phyloP scores from a whole-genome alignment of 1,139 yeast species.

The Eremothecium sinecaudum region DNA sequence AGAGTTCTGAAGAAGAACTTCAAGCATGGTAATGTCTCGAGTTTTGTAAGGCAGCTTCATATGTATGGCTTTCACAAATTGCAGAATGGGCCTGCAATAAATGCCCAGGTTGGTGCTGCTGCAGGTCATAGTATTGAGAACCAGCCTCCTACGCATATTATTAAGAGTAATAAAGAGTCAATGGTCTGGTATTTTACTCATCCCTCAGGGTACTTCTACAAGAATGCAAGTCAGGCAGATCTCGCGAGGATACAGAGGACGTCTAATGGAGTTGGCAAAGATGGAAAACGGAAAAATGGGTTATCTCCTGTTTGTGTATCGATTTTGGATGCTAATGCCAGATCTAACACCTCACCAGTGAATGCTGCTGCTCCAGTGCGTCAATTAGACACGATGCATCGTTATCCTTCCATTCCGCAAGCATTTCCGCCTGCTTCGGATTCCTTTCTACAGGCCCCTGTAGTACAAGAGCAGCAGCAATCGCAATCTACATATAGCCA shows the following conservation, averaged over 20 bases:
- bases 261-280: slow-evolving; percentile 26
- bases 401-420: slow-evolving; percentile 1
- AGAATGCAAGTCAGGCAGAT: slow-evolving; percentile 54
- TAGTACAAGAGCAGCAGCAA: neutral
- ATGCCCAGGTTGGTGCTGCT: neutral
- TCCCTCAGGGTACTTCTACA: slow-evolving; percentile 63
- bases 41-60: slow-evolving; percentile 68
- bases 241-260: slow-evolving; percentile 27
- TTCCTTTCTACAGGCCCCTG: slow-evolving; percentile 10
- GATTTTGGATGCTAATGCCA: slow-evolving; percentile 13
- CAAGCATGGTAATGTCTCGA: slow-evolving; percentile 72
- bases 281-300: slow-evolving; percentile 28
- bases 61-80: slow-evolving; percentile 72
- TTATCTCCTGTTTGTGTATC: slow-evolving; percentile 23
- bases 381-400: neutral
- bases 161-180: slow-evolving; percentile 17
- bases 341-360: slow-evolving; percentile 1
- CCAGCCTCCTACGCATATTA: slow-evolving; percentile 6
- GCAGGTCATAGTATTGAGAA: slow-evolving; percentile 3
- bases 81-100: slow-evolving; percentile 5
- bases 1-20: slow-evolving; percentile 58
- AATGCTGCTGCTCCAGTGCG: neutral
- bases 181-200: slow-evolving; percentile 82
- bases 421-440: slow-evolving; percentile 12
- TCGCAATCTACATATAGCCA: neutral